phyloP scores from a whole-genome alignment of 768 basidiomycete species.

The Guyanaporus albipodus region DNA sequence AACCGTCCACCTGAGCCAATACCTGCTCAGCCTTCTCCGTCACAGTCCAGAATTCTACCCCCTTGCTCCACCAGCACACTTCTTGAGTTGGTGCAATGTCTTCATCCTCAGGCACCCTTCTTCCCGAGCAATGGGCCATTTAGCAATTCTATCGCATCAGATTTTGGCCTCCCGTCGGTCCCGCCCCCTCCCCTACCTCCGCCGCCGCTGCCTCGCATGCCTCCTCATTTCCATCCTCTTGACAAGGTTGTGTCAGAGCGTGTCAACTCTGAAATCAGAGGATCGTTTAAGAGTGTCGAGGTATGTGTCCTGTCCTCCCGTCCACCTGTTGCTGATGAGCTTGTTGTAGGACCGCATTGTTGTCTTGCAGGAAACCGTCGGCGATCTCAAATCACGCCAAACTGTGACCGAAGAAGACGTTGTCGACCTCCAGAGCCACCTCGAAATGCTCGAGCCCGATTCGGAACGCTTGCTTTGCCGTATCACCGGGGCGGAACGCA shows the following conservation, averaged over 20 bases:
- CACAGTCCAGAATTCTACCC: slow-evolving; percentile 14
- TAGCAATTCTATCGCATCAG: slow-evolving; percentile 14
- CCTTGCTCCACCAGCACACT: slow-evolving; percentile 6
- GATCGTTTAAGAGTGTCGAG: slow-evolving; percentile 21
- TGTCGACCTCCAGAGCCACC: slow-evolving; percentile 32
- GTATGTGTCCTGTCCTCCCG: slow-evolving; percentile 1
- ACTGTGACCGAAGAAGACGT: slow-evolving; percentile 28
- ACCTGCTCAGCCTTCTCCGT: background rate
- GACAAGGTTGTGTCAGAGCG: slow-evolving; percentile 18
- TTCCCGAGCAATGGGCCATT: slow-evolving; percentile 20
- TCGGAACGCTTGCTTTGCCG: slow-evolving; percentile 29
- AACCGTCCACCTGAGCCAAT: slow-evolving; percentile 6
- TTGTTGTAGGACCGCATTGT: slow-evolving; percentile 23
- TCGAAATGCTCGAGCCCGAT: slow-evolving; percentile 38
- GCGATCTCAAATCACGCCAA: slow-evolving; percentile 24
- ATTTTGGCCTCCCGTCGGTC: slow-evolving; percentile 17
- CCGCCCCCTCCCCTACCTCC: slow-evolving; percentile 8
- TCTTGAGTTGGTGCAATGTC: slow-evolving; percentile 15
- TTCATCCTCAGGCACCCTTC: slow-evolving; percentile 16
- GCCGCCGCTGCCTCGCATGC: slow-evolving; percentile 7
- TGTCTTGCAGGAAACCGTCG: slow-evolving; percentile 17
- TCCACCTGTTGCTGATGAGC: background rate
- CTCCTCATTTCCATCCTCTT: slow-evolving; percentile 12
- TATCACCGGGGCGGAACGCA: slow-evolving; percentile 27
- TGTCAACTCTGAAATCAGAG: slow-evolving; percentile 21